A percentile compares a stretch with the other conserved stretches of the same genome.
phyloP scores from a whole-genome alignment of 2,329 filamentous ascomycete genomes.

The Macrophomina phaseolina region DNA sequence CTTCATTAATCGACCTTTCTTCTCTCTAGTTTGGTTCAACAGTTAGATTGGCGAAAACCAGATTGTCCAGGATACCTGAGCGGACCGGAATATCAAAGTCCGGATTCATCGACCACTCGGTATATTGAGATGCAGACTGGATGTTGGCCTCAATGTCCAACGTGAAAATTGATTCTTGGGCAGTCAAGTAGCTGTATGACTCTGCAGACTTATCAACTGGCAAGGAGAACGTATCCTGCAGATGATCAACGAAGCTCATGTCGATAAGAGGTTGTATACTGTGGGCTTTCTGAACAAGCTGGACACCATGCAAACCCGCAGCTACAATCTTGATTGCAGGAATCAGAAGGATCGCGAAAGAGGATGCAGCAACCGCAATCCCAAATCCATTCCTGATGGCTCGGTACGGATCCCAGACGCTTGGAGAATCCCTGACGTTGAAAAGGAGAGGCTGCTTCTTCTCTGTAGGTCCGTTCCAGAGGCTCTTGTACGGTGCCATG shows the following conservation, averaged over 20 bases:
- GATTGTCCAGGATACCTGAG: slow-evolving; percentile 19
- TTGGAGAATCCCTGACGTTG: slow-evolving; percentile 4
- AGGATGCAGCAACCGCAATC: slow-evolving; percentile 7
- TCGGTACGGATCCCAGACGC: not conserved
- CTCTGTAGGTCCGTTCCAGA: slow-evolving; percentile 1
- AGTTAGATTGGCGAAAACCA: slow-evolving; percentile 24
- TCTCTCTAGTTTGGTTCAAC: too few relatives aligned
- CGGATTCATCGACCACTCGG: slow-evolving; percentile 22
- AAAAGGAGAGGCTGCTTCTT: slow-evolving; percentile 22
- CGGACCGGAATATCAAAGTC: slow-evolving; percentile 16
- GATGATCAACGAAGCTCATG: slow-evolving; percentile 9
- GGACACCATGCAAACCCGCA: slow-evolving; percentile 14
- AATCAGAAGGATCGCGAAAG: slow-evolving; percentile 12
- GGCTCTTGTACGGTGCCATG: slow-evolving; percentile 21
- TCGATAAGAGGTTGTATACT: slow-evolving; percentile 12
- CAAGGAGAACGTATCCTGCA: slow-evolving; percentile 7
- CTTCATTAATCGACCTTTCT: too few relatives aligned
- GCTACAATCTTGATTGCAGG: slow-evolving; percentile 23
- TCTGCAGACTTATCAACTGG: not conserved
- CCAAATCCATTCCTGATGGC: not conserved
- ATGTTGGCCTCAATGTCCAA: slow-evolving; percentile 5
- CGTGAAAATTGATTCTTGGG: not conserved
- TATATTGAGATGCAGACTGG: slow-evolving; percentile 10
- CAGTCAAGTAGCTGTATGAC: not conserved
- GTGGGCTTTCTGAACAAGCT: slow-evolving; percentile 2